Base-by-base conservation (phyloP, 768 basidiomycete genomes). In the Phlegmacium glaucopus region DNA sequence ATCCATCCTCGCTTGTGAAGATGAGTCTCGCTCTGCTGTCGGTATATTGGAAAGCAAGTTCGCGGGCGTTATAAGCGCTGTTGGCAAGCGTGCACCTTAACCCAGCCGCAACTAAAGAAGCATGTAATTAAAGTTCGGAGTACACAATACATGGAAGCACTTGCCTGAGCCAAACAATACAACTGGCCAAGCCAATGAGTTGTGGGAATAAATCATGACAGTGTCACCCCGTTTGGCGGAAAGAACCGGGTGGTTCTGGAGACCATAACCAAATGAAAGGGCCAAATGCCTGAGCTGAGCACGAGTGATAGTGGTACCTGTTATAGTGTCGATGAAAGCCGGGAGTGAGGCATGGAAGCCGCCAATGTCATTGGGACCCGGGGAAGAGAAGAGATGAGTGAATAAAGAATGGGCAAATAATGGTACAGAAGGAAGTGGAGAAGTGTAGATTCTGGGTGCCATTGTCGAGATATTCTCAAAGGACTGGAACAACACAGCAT, bases 71-170 rank as follows among this genome's bases (percentile, higher is more conserved):
- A 57, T 89, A 93, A 0, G 74, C 72, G 48, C 76, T 81, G 61
- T 91, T 94, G 12, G 86, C 85, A 11, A 88, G 79, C 0, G 90
- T 87, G 44, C 79, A 77, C 37, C 78, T 67, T 12, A 89, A 58
- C 4, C 87, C 87, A 0, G 83, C 85, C 0, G 90, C 84, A 36
- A 84, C 70, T 60, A 38, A 26, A 35, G 13, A 65, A 63, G 41
- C 63, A 50, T 13, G 22, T 22, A 30, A 18, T 36, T 11, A 49
- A 27, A 34, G 40, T 48, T 44, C 37, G 11, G 18, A 30, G 42
- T 30, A 25, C 32, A 46, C 39, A 30, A 25, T 35, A 25, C 15
- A 28, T 36, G 34, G n/a, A 12, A 28, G 6, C 22, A 56, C 64
- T 18, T 35, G 71, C 76, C 70, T 47, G 71, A 65, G 13, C 78